phyloP scores from a whole-genome alignment of 106 monocot genomes.

The Vanilla planifolia region DNA sequence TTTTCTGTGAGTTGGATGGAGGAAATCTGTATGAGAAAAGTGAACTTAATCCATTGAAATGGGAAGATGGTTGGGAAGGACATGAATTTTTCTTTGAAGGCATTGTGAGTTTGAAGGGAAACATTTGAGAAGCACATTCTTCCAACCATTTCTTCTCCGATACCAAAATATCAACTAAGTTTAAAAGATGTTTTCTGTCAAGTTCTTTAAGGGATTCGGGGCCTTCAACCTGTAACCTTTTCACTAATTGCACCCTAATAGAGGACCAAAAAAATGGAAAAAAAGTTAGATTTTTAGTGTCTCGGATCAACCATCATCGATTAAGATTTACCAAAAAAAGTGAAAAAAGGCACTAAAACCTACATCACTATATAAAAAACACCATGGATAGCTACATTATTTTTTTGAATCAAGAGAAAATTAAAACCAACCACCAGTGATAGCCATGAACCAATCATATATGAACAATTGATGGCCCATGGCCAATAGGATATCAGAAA shows the following conservation, averaged over 20 bases:
- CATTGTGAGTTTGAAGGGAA: conserved; percentile 51
- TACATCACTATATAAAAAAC: too few species aligned
- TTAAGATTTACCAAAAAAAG: background rate
- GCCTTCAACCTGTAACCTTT: conserved; percentile 34
- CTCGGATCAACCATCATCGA: background rate
- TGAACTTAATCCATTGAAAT: conserved; percentile 41
- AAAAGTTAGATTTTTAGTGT: too few species aligned
- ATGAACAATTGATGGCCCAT: too few species aligned
- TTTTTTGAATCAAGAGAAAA: too few species aligned
- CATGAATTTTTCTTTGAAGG: conserved; percentile 20
- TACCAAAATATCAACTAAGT: conserved; percentile 55
- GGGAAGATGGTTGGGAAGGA: conserved; percentile 14
- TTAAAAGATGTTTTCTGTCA: conserved; percentile 31
- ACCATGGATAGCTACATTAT: too few species aligned
- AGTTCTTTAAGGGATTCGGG: conserved; percentile 44
- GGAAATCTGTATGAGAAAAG: conserved; percentile 34
- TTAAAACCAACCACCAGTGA: too few species aligned
- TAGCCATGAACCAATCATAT: too few species aligned
- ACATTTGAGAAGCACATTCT: conserved; percentile 28
- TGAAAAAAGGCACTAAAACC: too few species aligned
- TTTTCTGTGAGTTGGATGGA: conserved; percentile 1
- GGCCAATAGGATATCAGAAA: too few species aligned
- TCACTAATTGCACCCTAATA: conserved; percentile 49
- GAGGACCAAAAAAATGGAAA: background rate
- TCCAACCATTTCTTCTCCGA: conserved; percentile 75